Base-by-base conservation (phyloP, 352 stramenopile species). In the Pythium brachiatum region DNA sequence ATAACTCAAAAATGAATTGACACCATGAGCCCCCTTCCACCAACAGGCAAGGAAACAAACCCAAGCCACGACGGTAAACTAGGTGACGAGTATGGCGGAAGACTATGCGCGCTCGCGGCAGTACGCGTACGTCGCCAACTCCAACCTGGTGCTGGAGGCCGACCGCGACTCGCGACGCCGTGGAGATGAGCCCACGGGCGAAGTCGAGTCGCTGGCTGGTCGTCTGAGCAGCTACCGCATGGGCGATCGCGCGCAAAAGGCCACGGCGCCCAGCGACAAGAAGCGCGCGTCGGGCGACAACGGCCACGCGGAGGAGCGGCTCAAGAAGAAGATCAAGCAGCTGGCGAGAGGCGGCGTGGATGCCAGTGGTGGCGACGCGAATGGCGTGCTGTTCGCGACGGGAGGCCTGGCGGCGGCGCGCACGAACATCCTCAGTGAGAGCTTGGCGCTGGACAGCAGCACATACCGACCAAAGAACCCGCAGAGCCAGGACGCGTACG, bases 101-200 rank as follows among this genome's bases (percentile, higher is more conserved):
- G 90, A 97, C 55, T 83, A 89, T 57, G 89, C 88, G 56, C 89
- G 90, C 20, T 93, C 87, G 66, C 78, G 88, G 55, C 87, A 96
- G 70, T 98, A 97, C 83, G 90, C 92, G 62, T 98, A 97, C 81
- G 68, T 75, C 62, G 76, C 92, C 70, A 98, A 98, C 81, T 97
- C 89, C 31, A 98, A 98, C 74, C 75, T 98, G 47, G 94, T 98
- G 68, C 76, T 98, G 50, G 86, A 97, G 71, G 89, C 92, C 7
- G 91, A 98, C 60, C 86, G 83, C 65, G 89, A 93, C 59, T 88
- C 77, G 58, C 79, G 88, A 20, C 82, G 91, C 12, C 76, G 82
- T 8, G 77, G 77, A 12, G 83, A 95, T 59, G 87, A 96, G 66
- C 81, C 86, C 23, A 95, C 86, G 58, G 88, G 88, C 53, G 88